Conservation (phyloP, 2,329 filamentous ascomycete genomes). For the Talaromyces sp. region DNA sequence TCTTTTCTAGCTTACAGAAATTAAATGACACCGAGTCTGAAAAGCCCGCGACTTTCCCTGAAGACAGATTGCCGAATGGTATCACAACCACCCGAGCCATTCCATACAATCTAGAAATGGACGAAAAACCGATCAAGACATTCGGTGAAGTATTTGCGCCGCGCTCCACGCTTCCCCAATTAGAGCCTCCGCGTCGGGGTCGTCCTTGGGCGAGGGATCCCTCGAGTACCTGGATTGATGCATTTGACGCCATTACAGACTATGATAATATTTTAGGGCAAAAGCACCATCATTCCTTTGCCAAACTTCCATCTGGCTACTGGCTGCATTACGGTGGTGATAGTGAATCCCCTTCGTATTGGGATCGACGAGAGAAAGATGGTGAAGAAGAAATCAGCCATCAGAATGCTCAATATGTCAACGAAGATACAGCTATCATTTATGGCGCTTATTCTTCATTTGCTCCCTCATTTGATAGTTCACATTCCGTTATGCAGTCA, state of each 20-base stretch:
- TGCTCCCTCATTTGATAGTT: slow-evolving; percentile 47
- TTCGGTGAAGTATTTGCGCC: slow-evolving; percentile 47
- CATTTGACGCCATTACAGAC: slow-evolving; percentile 39
- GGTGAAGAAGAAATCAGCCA: slow-evolving; percentile 23
- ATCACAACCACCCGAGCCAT: slow-evolving; percentile 67
- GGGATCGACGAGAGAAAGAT: slow-evolving; percentile 37
- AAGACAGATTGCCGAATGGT: slow-evolving; percentile 68
- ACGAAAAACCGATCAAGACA: slow-evolving; percentile 34
- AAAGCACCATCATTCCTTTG: slow-evolving; percentile 40
- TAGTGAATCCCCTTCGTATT: slow-evolving; percentile 37
- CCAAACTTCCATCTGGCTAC: slow-evolving; percentile 38
- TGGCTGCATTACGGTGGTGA: slow-evolving; percentile 45
- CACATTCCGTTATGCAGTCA: slow-evolving; percentile 41
- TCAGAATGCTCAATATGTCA: slow-evolving; percentile 26
- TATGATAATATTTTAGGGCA: slow-evolving; percentile 34
- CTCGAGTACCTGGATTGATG: slow-evolving; percentile 39
- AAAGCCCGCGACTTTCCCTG: slow-evolving; percentile 47
- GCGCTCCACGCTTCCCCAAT: slow-evolving; percentile 34
- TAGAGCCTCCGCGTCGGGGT: slow-evolving; percentile 41
- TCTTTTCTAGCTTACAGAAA: slow-evolving; percentile 81
- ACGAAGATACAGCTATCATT: slow-evolving; percentile 35
- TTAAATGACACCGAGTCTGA: slow-evolving; percentile 34
- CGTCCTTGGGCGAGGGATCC: slow-evolving; percentile 32
- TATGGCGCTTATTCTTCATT: slow-evolving; percentile 49
- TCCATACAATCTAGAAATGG: slow-evolving; percentile 43